These are phyloP conservation scores for Vitellaria paradoxa DNA, from an alignment of 179 eudicot species.

Conservation along the genomic window DNA sequence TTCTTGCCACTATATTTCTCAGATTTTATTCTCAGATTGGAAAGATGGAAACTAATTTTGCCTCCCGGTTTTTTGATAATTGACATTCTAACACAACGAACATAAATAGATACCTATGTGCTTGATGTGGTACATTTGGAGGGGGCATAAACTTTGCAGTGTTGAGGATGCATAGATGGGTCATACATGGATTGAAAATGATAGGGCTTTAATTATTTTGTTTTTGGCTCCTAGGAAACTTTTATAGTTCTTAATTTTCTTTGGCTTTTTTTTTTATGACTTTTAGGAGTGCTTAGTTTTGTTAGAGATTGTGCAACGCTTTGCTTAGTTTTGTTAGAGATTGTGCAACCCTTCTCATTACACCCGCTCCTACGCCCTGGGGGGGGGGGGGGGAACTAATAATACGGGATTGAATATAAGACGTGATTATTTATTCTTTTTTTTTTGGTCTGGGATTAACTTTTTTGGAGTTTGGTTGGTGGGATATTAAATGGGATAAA, in stretches of 20 bases:
- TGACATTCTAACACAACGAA: background rate
- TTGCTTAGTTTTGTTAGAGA: background rate
- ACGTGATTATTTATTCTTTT: no score
- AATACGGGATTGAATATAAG: no score
- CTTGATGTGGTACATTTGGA: background rate
- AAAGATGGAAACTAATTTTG: background rate
- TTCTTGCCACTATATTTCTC: background rate
- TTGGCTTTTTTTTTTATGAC: background rate
- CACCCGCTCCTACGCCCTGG: no score
- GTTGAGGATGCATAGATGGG: background rate
- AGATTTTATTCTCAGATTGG: background rate
- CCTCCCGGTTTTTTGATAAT: background rate
- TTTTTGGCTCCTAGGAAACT: background rate
- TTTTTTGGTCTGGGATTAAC: no score
- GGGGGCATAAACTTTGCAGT: background rate
- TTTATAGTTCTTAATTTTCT: background rate
- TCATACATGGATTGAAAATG: background rate
- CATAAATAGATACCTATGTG: background rate
- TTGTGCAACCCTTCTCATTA: background rate
- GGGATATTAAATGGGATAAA: no score
- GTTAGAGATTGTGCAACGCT: background rate
- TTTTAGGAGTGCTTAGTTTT: background rate
- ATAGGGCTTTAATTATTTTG: background rate
- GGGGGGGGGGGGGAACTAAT: no score
- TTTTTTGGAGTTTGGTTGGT: no score